Evolutionary conservation across 1,139 yeast species (phyloP), one percentile per base, ranked within the genome.

Genomic region (Debaryomyces subglobosus): DNA sequence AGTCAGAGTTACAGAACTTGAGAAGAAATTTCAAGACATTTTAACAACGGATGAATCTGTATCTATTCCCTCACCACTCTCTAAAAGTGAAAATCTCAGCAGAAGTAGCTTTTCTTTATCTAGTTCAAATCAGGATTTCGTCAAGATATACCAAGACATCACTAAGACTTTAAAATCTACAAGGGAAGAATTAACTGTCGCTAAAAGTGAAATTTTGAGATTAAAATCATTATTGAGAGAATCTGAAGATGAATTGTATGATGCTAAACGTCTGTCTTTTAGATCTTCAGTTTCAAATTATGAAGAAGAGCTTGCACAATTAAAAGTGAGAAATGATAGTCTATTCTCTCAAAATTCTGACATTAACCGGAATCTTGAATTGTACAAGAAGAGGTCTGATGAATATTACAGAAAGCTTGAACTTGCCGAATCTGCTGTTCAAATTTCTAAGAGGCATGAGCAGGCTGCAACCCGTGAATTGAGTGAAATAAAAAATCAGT

Each of bases 331-430:
- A 44, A 67, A 85, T 39, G 85, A 85, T 47, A 77, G 83, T 2
- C 65, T 84, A 38, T 65, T 67, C 21, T 61, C 74, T n/a, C 80
- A 79, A 51, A 82, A 79, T 53, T 53, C 58, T 2, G 89, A 87
- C 21, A 65, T 87, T 30, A 64, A 69, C 1, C 77, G 79, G 41
- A 74, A 82, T 36, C 69, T 86, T 38, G 82, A 80, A 29, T 71
- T 88, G 34, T 90, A 87, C 65, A 86, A 84, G 60, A 69, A 74
- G 36, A 78, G 96, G 50, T 84, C 96, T 13, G 94, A 89, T 42
- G 89, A 86, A 55, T 88, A 89, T 60, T 83, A 79, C 58, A 75
- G 77, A 51, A 88, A 89, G 57, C 72, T 91, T 33, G 96, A 90
- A 59, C 78, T 82, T 50, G 94, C 96, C 0, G 97, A 92, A 60